A percentile compares a stretch with the other conserved stretches of the same genome.
phyloP scores from a whole-genome alignment of 352 stramenopile species.

The Pythium dissotocum region DNA sequence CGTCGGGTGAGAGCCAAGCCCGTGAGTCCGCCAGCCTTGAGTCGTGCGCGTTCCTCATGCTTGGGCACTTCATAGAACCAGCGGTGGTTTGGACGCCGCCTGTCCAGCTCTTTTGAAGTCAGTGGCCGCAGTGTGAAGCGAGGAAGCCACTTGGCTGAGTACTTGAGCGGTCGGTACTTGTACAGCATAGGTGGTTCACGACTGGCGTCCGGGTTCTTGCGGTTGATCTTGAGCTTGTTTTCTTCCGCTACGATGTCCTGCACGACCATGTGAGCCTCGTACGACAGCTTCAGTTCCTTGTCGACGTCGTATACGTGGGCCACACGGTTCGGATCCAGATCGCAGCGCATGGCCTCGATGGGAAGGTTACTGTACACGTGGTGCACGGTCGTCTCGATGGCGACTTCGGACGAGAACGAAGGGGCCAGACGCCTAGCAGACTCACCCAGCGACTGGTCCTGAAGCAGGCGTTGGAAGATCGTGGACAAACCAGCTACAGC shows the following conservation, averaged over 20 bases:
- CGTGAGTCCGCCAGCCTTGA: background rate
- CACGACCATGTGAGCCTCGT: conserved; percentile 61
- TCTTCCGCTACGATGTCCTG: conserved; percentile 32
- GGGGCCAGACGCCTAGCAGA: too few relatives aligned
- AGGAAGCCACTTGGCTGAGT: too few relatives aligned
- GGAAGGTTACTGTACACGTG: conserved; percentile 68
- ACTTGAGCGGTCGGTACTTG: too few relatives aligned
- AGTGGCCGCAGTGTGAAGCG: too few relatives aligned
- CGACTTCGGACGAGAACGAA: too few relatives aligned
- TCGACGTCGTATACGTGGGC: conserved; percentile 60
- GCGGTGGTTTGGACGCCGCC: too few relatives aligned
- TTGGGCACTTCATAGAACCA: too few relatives aligned
- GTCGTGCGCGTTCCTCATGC: background rate
- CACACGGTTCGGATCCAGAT: conserved; percentile 55
- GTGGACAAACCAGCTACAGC: too few relatives aligned
- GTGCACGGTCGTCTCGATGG: conserved; percentile 28
- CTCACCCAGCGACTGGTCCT: too few relatives aligned
- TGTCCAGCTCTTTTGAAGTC: too few relatives aligned
- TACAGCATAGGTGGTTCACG: too few relatives aligned
- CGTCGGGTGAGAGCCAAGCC: background rate
- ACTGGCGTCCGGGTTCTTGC: too few relatives aligned
- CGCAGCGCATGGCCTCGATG: conserved; percentile 60
- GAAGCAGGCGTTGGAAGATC: background rate
- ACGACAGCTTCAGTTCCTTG: conserved; percentile 65
- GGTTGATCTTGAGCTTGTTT: conserved; percentile 5